These are phyloP conservation scores for Aspergillus udagawae DNA, from an alignment of 2,329 filamentous ascomycete species.

Conservation along the genomic window DNA sequence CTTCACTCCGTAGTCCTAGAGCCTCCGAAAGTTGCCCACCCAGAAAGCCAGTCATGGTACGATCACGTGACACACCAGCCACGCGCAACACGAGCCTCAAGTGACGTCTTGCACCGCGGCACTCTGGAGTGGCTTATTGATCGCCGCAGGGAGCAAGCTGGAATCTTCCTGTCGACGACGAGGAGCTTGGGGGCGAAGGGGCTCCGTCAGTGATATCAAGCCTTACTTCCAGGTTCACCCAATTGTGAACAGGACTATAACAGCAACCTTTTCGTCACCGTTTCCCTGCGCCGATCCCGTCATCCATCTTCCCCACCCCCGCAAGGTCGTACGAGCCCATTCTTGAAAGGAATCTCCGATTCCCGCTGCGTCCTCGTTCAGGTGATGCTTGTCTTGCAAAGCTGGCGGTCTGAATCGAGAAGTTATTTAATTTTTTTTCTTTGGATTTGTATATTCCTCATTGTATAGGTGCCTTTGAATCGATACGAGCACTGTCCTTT, in stretches of 20 bases:
- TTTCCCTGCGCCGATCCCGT: not conserved
- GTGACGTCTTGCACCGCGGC: conserved; percentile 5
- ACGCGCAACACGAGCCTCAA: not conserved
- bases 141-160: conserved; percentile 2
- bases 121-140: not conserved
- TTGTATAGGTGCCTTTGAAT: not conserved
- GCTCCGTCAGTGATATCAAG: not conserved
- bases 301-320: not conserved
- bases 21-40: not conserved
- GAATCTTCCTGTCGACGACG: not conserved
- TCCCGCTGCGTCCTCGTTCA: not conserved
- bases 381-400: not conserved
- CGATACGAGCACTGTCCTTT: not conserved
- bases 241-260: not conserved
- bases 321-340: not conserved
- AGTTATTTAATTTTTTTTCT: not conserved
- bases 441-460: not conserved
- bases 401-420: not conserved
- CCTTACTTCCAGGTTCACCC: not conserved
- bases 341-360: not conserved
- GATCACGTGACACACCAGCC: conserved; percentile 2
- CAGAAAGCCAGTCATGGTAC: not conserved
- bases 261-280: not conserved
- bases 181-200: not conserved
- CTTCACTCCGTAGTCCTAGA: not conserved